Evolutionary conservation across 1,139 yeast species (phyloP).

Genomic region (Maudiozyma humilis): DNA sequence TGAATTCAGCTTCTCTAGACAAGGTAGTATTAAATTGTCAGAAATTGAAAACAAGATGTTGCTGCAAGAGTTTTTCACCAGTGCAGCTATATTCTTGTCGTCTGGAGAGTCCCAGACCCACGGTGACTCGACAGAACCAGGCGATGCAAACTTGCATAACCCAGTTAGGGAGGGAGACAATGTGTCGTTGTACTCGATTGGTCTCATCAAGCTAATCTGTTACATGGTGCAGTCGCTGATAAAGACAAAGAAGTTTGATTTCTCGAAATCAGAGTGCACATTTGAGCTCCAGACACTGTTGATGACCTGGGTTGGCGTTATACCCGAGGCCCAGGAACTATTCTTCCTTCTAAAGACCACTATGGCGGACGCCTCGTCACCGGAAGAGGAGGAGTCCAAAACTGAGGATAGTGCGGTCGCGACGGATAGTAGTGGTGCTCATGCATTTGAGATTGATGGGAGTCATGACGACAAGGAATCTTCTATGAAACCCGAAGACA

Average conservation of each 20-base stretch:
- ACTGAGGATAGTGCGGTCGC: neutral
- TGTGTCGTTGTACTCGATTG: slow-evolving; percentile 39
- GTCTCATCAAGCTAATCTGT: slow-evolving; percentile 48
- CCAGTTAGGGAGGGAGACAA: slow-evolving; percentile 14
- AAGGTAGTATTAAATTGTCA: slow-evolving; percentile 45
- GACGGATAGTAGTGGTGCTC: neutral
- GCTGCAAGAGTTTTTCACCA: slow-evolving; percentile 59
- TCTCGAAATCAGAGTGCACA: slow-evolving; percentile 41
- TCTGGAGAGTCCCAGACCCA: slow-evolving; percentile 12
- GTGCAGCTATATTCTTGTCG: slow-evolving; percentile 44
- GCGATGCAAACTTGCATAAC: neutral
- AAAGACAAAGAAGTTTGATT: slow-evolving; percentile 38
- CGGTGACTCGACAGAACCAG: neutral
- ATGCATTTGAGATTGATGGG: neutral
- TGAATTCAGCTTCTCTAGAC: slow-evolving; percentile 42
- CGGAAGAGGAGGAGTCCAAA: slow-evolving; percentile 2
- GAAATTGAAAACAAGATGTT: slow-evolving; percentile 56
- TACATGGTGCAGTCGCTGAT: slow-evolving; percentile 50
- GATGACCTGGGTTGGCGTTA: slow-evolving; percentile 53
- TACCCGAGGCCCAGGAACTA: slow-evolving; percentile 38
- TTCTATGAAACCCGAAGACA: neutral
- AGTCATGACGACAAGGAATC: neutral
- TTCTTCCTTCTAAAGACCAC: slow-evolving; percentile 31
- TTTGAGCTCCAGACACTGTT: slow-evolving; percentile 50
- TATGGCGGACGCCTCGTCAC: slow-evolving; percentile 6